A percentile compares a stretch with the other conserved stretches of the same genome.
phyloP scores from a whole-genome alignment of 352 stramenopile genomes.

The Globisporangium polare region DNA sequence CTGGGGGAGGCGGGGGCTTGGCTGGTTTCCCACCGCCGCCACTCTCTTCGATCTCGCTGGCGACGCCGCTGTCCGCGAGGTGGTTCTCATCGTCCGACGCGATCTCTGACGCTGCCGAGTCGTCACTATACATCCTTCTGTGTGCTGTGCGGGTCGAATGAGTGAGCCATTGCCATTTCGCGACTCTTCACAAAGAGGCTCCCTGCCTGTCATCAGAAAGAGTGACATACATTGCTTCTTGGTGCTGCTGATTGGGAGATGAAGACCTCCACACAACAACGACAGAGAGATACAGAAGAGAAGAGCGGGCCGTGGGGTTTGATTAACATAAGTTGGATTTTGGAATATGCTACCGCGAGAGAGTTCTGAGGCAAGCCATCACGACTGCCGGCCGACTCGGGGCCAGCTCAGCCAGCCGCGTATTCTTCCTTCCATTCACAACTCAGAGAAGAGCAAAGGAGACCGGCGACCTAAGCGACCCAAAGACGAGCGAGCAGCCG shows the following conservation, averaged over 20 bases:
- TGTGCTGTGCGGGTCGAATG: neutral
- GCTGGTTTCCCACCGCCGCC: constrained; percentile 10
- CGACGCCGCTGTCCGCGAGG: constrained; percentile 31
- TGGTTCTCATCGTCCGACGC: constrained; percentile 44
- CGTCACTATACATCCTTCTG: constrained; percentile 62
- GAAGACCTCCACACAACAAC: neutral
- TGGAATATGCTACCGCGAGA: constrained; percentile 40
- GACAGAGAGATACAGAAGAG: neutral
- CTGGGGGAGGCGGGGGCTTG: neutral
- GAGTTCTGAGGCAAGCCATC: constrained; percentile 2
- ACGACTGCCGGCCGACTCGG: neutral
- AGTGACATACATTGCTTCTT: neutral
- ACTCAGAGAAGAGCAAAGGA: constrained; percentile 5
- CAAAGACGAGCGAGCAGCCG: neutral
- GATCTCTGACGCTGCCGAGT: constrained; percentile 63
- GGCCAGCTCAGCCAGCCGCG: neutral
- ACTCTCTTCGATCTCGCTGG: constrained; percentile 54
- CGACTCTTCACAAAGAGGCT: neutral
- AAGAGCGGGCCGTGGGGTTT: constrained; percentile 19
- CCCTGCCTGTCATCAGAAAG: neutral
- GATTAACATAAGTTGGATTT: constrained; percentile 50
- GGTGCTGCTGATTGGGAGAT: neutral
- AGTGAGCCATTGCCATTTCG: neutral
- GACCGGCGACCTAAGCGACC: neutral
- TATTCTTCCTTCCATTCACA: constrained; percentile 9